phyloP scores from a whole-genome alignment of 2,329 filamentous ascomycete species.

The Phyllosticta paracitricarpa region DNA sequence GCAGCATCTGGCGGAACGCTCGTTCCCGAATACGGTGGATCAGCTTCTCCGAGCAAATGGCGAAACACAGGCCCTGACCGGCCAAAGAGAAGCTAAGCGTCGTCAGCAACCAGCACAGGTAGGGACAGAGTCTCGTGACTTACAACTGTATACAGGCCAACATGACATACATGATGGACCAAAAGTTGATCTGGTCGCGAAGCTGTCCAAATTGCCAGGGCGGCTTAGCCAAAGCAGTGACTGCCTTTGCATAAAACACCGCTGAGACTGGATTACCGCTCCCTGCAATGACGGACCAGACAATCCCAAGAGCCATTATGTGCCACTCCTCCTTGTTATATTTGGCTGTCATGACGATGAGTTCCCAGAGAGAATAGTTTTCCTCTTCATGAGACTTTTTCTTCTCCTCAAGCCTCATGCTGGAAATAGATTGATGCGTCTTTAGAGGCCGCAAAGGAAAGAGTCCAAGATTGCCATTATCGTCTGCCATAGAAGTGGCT shows the following conservation, averaged over 20 bases:
- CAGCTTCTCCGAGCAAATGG: conserved; percentile 75
- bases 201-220: conserved; percentile 45
- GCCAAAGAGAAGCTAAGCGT: conserved; percentile 41
- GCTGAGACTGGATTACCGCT: conserved; percentile 67
- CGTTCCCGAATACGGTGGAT: conserved; percentile 72
- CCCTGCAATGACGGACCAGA: conserved; percentile 68
- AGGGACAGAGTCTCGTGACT: not conserved
- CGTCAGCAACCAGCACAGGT: not conserved
- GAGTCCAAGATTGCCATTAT: conserved; percentile 47
- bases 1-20: conserved; percentile 78
- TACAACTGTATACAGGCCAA: conserved; percentile 61
- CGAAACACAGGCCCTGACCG: conserved; percentile 57
- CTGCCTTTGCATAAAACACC: conserved; percentile 83
- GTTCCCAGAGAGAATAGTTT: conserved; percentile 61
- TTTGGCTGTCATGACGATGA: conserved; percentile 67
- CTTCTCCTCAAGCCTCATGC: conserved; percentile 53
- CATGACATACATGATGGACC: conserved; percentile 82
- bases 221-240: conserved; percentile 57
- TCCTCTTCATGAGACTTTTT: conserved; percentile 36
- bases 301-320: conserved; percentile 62
- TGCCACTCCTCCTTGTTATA: conserved; percentile 69
- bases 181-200: conserved; percentile 67
- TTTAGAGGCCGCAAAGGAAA: conserved; percentile 31
- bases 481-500: conserved; percentile 43
- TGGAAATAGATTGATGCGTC: conserved; percentile 50